These are phyloP conservation scores for Fraxinus platypoda DNA, from an alignment of 305 asterid genomes.

Conservation along the genomic window DNA sequence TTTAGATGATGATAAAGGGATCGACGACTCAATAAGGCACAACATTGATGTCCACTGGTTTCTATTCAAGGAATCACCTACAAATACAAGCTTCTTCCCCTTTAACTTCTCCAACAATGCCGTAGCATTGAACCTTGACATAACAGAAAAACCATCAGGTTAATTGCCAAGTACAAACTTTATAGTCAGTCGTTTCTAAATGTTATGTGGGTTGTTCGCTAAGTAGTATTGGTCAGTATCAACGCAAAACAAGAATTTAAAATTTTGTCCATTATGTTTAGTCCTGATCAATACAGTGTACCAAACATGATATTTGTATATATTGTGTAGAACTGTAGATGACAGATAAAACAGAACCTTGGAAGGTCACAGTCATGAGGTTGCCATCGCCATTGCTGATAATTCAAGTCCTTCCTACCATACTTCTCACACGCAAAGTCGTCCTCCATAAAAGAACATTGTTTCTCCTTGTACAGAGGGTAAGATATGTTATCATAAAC, in stretches of 20 bases:
- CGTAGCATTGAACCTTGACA: constrained; percentile 38
- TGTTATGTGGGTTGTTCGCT: background rate
- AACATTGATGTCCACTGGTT: constrained; percentile 53
- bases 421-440: constrained; percentile 31
- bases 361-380: constrained; percentile 47
- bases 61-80: constrained; percentile 51
- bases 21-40: constrained; percentile 40
- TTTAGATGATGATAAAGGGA: constrained; percentile 21
- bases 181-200: background rate
- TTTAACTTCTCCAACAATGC: constrained; percentile 39
- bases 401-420: constrained; percentile 32
- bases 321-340: background rate
- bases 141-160: background rate
- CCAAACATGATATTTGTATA: background rate
- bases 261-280: background rate
- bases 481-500: constrained; percentile 28
- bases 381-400: constrained; percentile 47
- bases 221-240: background rate
- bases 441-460: constrained; percentile 29
- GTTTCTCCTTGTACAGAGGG: constrained; percentile 38
- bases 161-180: background rate
- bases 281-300: background rate
- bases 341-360: constrained; percentile 14
- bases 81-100: constrained; percentile 44
- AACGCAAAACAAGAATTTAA: background rate